Conservation (phyloP, 1,139 yeast species). For the Eremothecium coryli region DNA sequence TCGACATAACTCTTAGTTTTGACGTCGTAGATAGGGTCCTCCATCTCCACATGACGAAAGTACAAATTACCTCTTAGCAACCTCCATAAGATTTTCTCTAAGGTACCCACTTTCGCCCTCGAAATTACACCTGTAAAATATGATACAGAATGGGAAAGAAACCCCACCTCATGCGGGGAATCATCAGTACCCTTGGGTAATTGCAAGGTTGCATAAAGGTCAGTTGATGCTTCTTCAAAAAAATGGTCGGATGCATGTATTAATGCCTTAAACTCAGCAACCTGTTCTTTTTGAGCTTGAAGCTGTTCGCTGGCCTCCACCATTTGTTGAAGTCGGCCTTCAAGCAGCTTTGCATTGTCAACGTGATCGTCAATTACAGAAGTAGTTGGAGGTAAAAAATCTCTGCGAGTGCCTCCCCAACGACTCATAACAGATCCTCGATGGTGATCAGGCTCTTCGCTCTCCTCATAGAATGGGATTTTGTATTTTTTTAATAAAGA, state of each 20-base stretch:
- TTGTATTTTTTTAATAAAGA: constrained; percentile 41
- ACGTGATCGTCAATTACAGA: constrained; percentile 69
- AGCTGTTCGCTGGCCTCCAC: constrained; percentile 48
- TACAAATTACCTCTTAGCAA: constrained; percentile 81
- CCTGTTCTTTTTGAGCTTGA: constrained; percentile 44
- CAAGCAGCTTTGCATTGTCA: constrained; percentile 54
- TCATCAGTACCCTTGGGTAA: too few relatives aligned
- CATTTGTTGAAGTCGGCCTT: constrained; percentile 49
- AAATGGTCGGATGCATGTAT: constrained; percentile 61
- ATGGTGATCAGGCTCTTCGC: constrained; percentile 18
- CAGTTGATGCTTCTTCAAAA: constrained; percentile 35
- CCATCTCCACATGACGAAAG: constrained; percentile 60
- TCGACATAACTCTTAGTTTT: constrained; percentile 41
- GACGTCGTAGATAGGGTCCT: constrained; percentile 47
- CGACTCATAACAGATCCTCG: too few relatives aligned
- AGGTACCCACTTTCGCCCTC: constrained; percentile 55
- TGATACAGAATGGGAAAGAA: constrained; percentile 16
- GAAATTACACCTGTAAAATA: constrained; percentile 81
- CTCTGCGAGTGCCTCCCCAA: constrained; percentile 11
- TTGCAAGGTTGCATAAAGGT: constrained; percentile 30
- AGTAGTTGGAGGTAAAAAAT: constrained; percentile 36
- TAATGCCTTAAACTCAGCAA: constrained; percentile 59
- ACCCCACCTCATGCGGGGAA: constrained; percentile 14
- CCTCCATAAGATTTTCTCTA: constrained; percentile 91
- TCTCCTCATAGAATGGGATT: constrained; percentile 40